These are phyloP conservation scores for Penicillium verhagenii DNA, from an alignment of 495 filamentous ascomycete species.

Conservation along the genomic window DNA sequence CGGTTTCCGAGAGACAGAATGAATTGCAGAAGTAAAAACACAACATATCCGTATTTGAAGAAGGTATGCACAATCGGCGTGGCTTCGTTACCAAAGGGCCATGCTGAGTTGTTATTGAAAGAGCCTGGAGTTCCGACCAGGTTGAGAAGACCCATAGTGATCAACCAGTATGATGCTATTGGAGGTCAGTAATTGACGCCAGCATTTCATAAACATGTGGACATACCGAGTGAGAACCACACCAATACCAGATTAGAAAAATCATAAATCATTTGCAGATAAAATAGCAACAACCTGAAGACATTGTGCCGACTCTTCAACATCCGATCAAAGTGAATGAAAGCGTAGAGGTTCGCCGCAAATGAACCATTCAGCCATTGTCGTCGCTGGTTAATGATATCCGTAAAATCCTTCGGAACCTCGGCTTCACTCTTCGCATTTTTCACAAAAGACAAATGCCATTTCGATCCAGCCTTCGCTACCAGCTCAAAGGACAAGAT, in stretches of 20 bases:
- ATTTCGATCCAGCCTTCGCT: constrained; percentile 95
- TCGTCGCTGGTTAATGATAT: constrained; percentile 87
- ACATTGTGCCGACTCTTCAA: constrained; percentile 90
- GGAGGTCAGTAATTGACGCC: constrained; percentile 27
- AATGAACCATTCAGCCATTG: constrained; percentile 95
- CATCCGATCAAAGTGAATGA: constrained; percentile 93
- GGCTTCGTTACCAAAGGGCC: constrained; percentile 72
- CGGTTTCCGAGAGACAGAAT: constrained; percentile 88
- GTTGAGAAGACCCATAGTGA: constrained; percentile 92
- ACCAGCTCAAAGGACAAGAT: constrained; percentile 99
- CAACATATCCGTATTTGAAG: constrained; percentile 81
- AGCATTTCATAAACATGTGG: constrained; percentile 25
- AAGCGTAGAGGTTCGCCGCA: constrained; percentile 82
- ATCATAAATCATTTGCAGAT: constrained; percentile 88
- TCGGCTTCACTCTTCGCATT: constrained; percentile 97
- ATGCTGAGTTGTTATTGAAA: constrained; percentile 36
- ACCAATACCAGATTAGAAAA: constrained; percentile 76
- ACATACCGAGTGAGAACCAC: constrained; percentile 82
- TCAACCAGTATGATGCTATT: constrained; percentile 76
- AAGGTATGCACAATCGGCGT: constrained; percentile 83
- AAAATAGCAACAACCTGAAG: constrained; percentile 88
- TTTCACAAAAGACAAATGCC: constrained; percentile 97
- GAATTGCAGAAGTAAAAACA: constrained; percentile 83
- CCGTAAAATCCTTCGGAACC: constrained; percentile 81
- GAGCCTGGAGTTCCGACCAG: constrained; percentile 67